phyloP scores from a whole-genome alignment of 805 yeast species.

The Kurtzmaniella fragi region DNA sequence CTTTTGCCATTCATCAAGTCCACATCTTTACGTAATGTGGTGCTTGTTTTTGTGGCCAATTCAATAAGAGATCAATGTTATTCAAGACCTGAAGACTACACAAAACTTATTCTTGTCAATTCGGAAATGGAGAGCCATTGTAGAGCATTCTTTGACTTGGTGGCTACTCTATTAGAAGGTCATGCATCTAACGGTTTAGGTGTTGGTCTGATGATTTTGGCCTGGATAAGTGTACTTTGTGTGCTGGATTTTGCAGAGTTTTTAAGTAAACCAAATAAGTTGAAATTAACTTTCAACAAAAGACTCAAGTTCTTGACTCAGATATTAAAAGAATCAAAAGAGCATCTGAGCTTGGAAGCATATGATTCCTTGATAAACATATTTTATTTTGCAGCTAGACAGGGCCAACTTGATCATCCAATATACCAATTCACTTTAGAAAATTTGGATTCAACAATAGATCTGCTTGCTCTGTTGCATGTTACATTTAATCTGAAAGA shows the following conservation, averaged over 20 bases:
- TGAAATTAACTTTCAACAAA: slow-evolving; percentile 31
- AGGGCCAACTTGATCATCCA: slow-evolving; percentile 20
- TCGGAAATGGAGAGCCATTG: slow-evolving; percentile 19
- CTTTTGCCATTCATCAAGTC: slow-evolving; percentile 25
- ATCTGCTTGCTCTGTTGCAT: slow-evolving; percentile 13
- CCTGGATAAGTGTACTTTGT: slow-evolving; percentile 30
- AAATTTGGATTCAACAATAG: slow-evolving; percentile 28
- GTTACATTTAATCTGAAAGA: slow-evolving; percentile 11
- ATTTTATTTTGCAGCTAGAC: slow-evolving; percentile 30
- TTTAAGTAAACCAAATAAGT: slow-evolving; percentile 22
- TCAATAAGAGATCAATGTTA: slow-evolving; percentile 32
- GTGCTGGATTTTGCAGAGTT: slow-evolving; percentile 31
- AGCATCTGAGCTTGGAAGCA: slow-evolving; percentile 22
- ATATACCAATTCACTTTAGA: slow-evolving; percentile 23
- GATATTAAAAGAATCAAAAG: slow-evolving; percentile 24
- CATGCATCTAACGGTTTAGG: slow-evolving; percentile 8
- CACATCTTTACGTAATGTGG: slow-evolving; percentile 31
- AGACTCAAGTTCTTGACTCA: slow-evolving; percentile 26
- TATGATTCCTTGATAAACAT: slow-evolving; percentile 32
- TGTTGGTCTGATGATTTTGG: slow-evolving; percentile 18
- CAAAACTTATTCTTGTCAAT: slow-evolving; percentile 15
- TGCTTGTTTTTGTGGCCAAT: slow-evolving; percentile 25
- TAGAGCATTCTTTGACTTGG: slow-evolving; percentile 28
- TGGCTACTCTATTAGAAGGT: slow-evolving; percentile 26
- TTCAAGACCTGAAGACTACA: slow-evolving; percentile 32